Base-by-base conservation (phyloP, 2,329 filamentous ascomycete species). In the Penicillium frequentans region DNA sequence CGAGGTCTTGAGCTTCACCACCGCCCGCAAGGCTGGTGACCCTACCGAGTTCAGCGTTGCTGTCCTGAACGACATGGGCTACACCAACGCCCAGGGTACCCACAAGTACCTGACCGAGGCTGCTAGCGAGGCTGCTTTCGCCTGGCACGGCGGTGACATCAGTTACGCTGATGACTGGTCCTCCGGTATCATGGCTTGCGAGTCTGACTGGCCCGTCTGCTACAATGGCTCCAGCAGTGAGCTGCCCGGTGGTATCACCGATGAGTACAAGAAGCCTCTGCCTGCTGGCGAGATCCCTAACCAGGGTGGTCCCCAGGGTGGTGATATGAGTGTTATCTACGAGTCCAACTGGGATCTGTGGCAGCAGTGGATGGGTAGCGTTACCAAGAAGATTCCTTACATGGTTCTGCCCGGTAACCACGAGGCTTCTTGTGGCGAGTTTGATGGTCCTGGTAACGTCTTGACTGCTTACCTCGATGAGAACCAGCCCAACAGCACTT, bases 21-120 rank as follows among this genome's bases (percentile, higher is more conserved):
- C 80, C 3, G 76, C 78, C 23, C 74, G 71, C 2, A 73, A 72
- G 8, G 73, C 77, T 26, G 81, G 81, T 49, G 74, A 79, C 57
- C 55, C 60, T 0, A 70, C 64, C 5, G 63, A 71, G 11, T 82
- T 83, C 65, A 73, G 70, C 5, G 68, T 82, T 14, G 79, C 78
- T 21, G 75, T 83, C 2, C 59, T 83, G 39, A 81, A 81, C 58
- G 81, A 83, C 58, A 82, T 83, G 81, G 81, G 81, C 8, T 82
- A 82, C 68, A 82, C 79, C 45, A 82, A 82, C 50, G 81, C 80
- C 19, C 66, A 71, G 1, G 81, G 81, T 16, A 82, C 81, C 1
- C 75, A 75, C 68, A 71, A 75, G 59, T 71, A 81, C 45, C 69
- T 83, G 14, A 65, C 63, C 35, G 62, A 75, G 37, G 77, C 72